Base-by-base conservation (phyloP, 2,329 filamentous ascomycete species). In the Diaporthe vaccinii region DNA sequence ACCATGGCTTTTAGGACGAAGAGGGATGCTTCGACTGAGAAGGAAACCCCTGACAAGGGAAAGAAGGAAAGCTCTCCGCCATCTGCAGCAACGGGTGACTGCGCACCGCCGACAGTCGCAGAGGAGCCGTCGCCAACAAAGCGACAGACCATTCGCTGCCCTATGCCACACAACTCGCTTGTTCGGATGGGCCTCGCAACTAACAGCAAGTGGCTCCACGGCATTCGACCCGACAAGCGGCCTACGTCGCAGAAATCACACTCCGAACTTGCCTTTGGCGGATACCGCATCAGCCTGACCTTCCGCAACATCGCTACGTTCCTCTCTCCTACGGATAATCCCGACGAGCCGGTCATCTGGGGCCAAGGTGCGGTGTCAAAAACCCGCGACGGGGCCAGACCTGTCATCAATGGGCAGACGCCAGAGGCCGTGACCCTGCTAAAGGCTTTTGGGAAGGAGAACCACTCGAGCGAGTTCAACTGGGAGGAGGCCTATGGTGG, bases 301-400 rank as follows among this genome's bases (percentile, higher is more conserved):
- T 98, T 99, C 82, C 90, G 97, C 59, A 89, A 91, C 34, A 98
- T 99, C 78, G 95, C 92, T 2, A 99, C 97, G 0, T 98, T 95
- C 81, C 84, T 98, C 41, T 44, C 58, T 34, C 55, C 44, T 8
- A 28, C 17, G 28, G 44, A 57, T 10, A 25, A 34, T n/a, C n/a
- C 34, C 10, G 85, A 87, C 5, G 87, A 91, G 53, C 86, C 86
- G 41, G 85, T 85, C 3, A 98, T 99, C 73, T 98, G 96, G 96
- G 97, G 97, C 20, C 96, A 98, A 83, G 97, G 97, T 3, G 96
- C 96, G 0, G 91, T 89, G 0, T 86, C 86, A 9, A 98, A 98
- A 84, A 87, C 86, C 0, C 87, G 87, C 34, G 87, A 87, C 0
- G 84, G 86, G 0, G 95, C 95, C 0, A 85, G 86, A 0, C 79